Evolutionary conservation across 208 protist genomes (phyloP), one percentile per base, ranked within the genome.

Genomic region (Novymonas esmeraldas): DNA sequence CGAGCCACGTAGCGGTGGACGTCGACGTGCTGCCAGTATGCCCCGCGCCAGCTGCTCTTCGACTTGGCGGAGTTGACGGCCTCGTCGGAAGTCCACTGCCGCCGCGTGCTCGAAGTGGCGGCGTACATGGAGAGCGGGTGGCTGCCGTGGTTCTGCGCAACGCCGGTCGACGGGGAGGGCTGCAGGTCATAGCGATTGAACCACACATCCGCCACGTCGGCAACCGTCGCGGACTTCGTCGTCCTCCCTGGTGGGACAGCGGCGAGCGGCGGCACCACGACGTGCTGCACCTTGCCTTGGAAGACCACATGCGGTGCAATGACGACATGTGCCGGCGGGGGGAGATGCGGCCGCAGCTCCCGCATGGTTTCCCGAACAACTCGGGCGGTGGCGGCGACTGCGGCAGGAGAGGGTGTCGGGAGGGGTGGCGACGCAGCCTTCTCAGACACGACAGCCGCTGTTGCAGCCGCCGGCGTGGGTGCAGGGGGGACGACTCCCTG

Each of bases 1-100:
- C 87, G 82, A 28, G 81, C 75, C 51, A 89, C 55, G 73, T 95
- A 95, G 9, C 87, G 87, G 56, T 91, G 90, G 31, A 93, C 90
- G 54, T 95, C 90, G 6, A 93, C 73, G 71, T 93, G 69, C 48
- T 85, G 50, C 78, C 82, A 95, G 49, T 92, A 80, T 22, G 68
- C 57, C 6, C 81, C 76, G 28, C 85, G 82, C 85, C 87, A 93
- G 36, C 55, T 63, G 16, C 42, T 59, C 39, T 39, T 64, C n/a
- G 57, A 4, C 18, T 57, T 57, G 2, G 72, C 64, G 26, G 77
- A 76, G 49, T 70, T 68, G 22, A 64, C 61, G 26, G 39, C 55
- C 38, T 60, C 60, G 45, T 74, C 55, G 7, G 50, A 36, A 20
- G 59, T 64, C 59, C 59, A 64, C 33, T 64, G 59, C 29, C 18